Percentiles rank a stretch among this genome's conserved stretches.
Conservation (phyloP, 768 basidiomycete species). For the Russula ochroleuca region DNA sequence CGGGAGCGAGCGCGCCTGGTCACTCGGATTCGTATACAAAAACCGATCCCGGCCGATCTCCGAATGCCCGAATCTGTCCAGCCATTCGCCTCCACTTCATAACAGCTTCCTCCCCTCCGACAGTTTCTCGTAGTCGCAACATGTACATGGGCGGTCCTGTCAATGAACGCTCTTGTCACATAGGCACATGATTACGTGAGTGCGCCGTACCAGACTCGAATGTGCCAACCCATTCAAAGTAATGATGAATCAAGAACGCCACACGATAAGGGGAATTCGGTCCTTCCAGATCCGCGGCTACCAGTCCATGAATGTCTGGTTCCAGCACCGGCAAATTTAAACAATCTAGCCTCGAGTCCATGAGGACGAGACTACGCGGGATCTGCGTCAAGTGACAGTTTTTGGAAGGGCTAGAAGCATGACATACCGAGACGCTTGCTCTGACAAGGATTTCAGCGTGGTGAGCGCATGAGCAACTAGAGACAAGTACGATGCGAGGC, state of each 20-base stretch:
- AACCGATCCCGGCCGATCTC: not conserved
- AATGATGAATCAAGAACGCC: slow-evolving; percentile 15
- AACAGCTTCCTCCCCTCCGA: not conserved
- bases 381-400: not conserved
- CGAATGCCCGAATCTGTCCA: slow-evolving; percentile 12
- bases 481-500: slow-evolving; percentile 23
- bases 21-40: not conserved
- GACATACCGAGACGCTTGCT: slow-evolving; percentile 19
- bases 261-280: slow-evolving; percentile 13
- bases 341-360: slow-evolving; percentile 24
- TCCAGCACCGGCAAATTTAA: slow-evolving; percentile 20
- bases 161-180: not conserved
- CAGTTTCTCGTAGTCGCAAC: slow-evolving; percentile 7
- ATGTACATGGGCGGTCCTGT: not conserved
- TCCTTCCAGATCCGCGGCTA: not conserved
- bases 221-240: slow-evolving; percentile 27
- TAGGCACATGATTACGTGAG: not conserved
- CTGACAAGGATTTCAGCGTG: slow-evolving; percentile 5
- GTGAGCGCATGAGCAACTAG: slow-evolving; percentile 20
- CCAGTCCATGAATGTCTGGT: not conserved
- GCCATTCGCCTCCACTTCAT: slow-evolving; percentile 17
- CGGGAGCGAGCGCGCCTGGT: not conserved
- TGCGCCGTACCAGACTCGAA: slow-evolving; percentile 15
- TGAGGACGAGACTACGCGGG: slow-evolving; percentile 19
- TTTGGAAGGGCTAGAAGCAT: not conserved